These are phyloP conservation scores for Diaporthe caulivora DNA, from an alignment of 2,329 filamentous ascomycete genomes.

Conservation along the genomic window DNA sequence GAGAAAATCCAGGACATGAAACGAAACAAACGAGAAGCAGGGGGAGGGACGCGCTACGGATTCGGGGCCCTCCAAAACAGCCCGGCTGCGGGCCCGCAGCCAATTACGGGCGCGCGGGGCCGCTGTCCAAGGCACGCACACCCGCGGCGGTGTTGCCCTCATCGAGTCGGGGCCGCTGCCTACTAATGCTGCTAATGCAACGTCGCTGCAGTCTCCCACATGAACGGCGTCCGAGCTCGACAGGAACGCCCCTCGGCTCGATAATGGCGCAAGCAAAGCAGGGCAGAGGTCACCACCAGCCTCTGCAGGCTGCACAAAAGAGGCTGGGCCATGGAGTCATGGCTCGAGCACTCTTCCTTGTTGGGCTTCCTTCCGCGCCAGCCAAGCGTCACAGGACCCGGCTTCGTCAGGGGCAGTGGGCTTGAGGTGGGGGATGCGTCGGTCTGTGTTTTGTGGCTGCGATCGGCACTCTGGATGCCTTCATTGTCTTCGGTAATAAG, in stretches of 20 bases:
- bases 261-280: no score
- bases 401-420: neutral
- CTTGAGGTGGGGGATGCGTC: neutral
- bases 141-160: neutral
- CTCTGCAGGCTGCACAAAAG: neutral
- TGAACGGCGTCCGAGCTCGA: constrained; percentile 22
- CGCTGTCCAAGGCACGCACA: constrained; percentile 1
- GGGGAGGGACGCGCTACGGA: neutral
- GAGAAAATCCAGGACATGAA: neutral
- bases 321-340: neutral
- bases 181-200: constrained; percentile 6
- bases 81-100: neutral
- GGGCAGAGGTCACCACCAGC: no score
- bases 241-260: neutral
- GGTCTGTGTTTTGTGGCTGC: neutral
- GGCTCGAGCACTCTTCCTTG: neutral
- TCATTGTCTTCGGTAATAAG: constrained; percentile 14
- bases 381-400: constrained; percentile 19
- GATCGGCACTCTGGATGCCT: constrained; percentile 16
- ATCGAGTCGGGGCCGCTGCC: constrained; percentile 1
- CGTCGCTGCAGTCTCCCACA: neutral
- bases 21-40: constrained; percentile 25
- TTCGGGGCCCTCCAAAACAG: neutral
- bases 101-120: constrained; percentile 10
- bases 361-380: constrained; percentile 6